Evolutionary conservation across 1,284 basidiomycete species (phyloP).

Genomic region (Ceratobasidium sp.): DNA sequence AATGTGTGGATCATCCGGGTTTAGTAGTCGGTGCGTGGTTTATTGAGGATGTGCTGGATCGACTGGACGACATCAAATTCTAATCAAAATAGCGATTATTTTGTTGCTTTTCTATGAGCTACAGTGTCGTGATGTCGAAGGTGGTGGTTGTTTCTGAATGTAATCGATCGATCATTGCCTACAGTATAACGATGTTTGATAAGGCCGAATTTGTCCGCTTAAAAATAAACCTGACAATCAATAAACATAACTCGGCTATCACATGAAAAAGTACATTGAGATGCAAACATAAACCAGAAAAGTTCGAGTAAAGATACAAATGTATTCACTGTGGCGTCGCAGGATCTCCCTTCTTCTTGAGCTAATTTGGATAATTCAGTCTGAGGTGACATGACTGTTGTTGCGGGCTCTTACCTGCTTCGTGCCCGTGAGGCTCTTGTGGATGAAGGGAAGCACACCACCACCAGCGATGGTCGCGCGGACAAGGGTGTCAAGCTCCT

Average conservation of each 20-base stretch:
- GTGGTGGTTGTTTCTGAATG: no score
- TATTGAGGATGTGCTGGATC: neutral
- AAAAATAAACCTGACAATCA: neutral
- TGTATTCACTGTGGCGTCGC: neutral
- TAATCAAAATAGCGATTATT: neutral
- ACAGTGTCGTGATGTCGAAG: no score
- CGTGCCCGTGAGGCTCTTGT: slow-evolving; percentile 77
- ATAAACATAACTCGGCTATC: slow-evolving; percentile 25
- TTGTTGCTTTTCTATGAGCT: no score
- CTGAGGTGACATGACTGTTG: neutral
- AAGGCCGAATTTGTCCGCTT: no score
- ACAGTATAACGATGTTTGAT: no score
- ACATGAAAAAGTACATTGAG: slow-evolving; percentile 6
- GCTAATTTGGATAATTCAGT: neutral
- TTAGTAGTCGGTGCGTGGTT: neutral
- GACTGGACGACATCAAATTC: neutral
- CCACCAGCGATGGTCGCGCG: slow-evolving; percentile 75
- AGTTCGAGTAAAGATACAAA: neutral
- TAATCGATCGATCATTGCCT: no score
- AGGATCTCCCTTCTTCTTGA: slow-evolving; percentile 26
- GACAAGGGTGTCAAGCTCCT: slow-evolving; percentile 86
- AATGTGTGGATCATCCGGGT: no score
- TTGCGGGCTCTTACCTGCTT: slow-evolving; percentile 34
- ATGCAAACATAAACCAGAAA: neutral
- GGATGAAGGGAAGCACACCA: slow-evolving; percentile 96